phyloP scores from a whole-genome alignment of 1,284 basidiomycete genomes.

The Ganoderma multipileum region DNA sequence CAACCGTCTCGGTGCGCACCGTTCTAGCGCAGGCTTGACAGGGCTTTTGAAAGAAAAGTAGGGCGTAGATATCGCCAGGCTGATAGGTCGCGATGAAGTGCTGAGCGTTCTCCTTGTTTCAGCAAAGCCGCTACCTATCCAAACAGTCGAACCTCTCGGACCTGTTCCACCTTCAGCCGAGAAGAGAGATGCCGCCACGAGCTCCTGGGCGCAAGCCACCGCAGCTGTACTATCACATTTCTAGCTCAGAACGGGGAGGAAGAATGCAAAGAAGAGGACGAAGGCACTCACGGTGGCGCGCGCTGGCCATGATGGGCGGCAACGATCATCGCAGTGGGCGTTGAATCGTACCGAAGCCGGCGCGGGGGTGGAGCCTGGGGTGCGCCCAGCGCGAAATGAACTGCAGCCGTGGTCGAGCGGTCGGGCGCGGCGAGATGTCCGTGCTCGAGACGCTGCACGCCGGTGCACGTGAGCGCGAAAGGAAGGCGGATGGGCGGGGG shows the following conservation, averaged over 20 bases:
- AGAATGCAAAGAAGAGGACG: not conserved
- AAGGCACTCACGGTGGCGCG: slow-evolving; percentile 11
- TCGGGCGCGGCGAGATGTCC: slow-evolving; percentile 4
- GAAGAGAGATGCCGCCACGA: not conserved
- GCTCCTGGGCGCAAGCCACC: not conserved
- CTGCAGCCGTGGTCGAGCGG: slow-evolving; percentile 1
- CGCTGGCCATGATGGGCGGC: slow-evolving; percentile 12
- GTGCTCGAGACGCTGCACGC: not conserved
- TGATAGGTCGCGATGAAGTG: not conserved
- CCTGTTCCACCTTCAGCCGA: not conserved
- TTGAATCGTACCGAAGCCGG: not conserved
- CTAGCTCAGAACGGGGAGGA: not conserved
- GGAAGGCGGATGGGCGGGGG: not conserved
- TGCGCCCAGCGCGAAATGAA: not conserved
- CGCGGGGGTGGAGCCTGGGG: not conserved
- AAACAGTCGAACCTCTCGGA: not conserved
- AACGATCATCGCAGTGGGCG: slow-evolving; percentile 8
- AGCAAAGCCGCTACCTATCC: not conserved
- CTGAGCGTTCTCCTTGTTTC: not conserved
- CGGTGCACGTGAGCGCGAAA: not conserved
- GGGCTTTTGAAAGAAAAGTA: not conserved
- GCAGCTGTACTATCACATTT: not conserved
- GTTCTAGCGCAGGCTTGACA: not conserved
- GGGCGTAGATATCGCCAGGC: not conserved
- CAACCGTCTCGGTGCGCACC: too few relatives aligned